Conservation (phyloP, 495 filamentous ascomycete species). For the Penicillium cosmopolitanum region DNA sequence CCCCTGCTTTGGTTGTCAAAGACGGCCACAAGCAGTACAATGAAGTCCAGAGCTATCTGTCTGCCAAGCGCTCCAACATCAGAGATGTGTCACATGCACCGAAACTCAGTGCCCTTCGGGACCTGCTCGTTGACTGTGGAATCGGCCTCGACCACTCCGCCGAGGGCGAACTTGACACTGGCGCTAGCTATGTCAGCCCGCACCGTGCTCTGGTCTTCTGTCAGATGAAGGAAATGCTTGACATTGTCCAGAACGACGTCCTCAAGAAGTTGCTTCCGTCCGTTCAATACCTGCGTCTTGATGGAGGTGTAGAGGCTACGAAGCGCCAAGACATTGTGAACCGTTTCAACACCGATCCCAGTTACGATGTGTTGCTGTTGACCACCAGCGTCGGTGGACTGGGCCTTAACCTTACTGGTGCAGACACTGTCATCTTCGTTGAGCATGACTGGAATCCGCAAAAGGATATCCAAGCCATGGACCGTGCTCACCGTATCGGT, state of each 20-base stretch:
- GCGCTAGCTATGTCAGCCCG: conserved; percentile 82
- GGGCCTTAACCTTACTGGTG: conserved; percentile 93
- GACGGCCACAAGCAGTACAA: conserved; percentile 90
- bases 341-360: conserved; percentile 96
- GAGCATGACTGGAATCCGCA: conserved; percentile 99
- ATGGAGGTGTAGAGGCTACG: conserved; percentile 86
- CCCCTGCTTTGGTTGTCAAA: conserved; percentile 92
- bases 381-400: conserved; percentile 95
- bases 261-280: conserved; percentile 82
- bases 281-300: conserved; percentile 86
- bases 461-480: conserved; percentile 98
- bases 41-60: conserved; percentile 74
- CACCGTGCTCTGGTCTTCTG: conserved; percentile 97
- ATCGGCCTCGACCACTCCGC: conserved; percentile 71
- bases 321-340: conserved; percentile 96
- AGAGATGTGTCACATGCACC: conserved; percentile 88
- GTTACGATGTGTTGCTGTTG: conserved; percentile 87
- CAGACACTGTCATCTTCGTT: conserved; percentile 98
- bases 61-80: conserved; percentile 69
- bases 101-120: conserved; percentile 85
- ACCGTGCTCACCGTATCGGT: conserved; percentile 95
- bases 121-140: conserved; percentile 91
- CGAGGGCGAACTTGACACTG: conserved; percentile 63
- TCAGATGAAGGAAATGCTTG: conserved; percentile 99
- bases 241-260: conserved; percentile 94